These are phyloP conservation scores for Fomes fomentarius DNA, from an alignment of 1,284 basidiomycete species.

Conservation along the genomic window DNA sequence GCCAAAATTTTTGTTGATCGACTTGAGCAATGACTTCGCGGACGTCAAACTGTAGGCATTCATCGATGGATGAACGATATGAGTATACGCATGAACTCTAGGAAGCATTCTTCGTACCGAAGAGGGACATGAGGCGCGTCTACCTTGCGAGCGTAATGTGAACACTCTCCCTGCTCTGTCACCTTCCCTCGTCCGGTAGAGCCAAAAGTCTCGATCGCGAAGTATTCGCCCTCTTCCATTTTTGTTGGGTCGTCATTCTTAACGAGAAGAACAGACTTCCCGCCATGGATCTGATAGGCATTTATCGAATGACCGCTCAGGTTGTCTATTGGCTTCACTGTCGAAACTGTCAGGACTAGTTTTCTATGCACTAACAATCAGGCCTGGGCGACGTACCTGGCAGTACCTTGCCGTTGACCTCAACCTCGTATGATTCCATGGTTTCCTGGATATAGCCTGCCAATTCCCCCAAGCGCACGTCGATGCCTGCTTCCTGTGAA, in stretches of 20 bases:
- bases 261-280: slow-evolving; percentile 91
- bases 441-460: slow-evolving; percentile 95
- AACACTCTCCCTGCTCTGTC: slow-evolving; percentile 93
- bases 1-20: slow-evolving; percentile 94
- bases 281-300: slow-evolving; percentile 87
- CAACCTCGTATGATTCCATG: slow-evolving; percentile 99
- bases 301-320: slow-evolving; percentile 92
- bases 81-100: neutral
- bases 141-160: slow-evolving; percentile 85
- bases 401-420: slow-evolving; percentile 82
- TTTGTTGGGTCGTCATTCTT: slow-evolving; percentile 89
- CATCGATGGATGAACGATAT: neutral
- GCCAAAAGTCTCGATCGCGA: slow-evolving; percentile 99
- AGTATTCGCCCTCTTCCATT: slow-evolving; percentile 99
- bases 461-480: slow-evolving; percentile 92
- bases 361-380: too few relatives aligned
- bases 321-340: slow-evolving; percentile 91
- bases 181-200: slow-evolving; percentile 94
- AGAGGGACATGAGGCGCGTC: slow-evolving; percentile 76
- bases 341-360: too few relatives aligned
- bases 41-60: slow-evolving; percentile 66
- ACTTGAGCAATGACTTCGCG: slow-evolving; percentile 85
- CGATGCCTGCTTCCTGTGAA: slow-evolving; percentile 91
- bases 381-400: slow-evolving; percentile 62
- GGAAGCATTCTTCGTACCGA: slow-evolving; percentile 48